Evolutionary conservation across 176 grass and related monocot species (phyloP), one percentile per base, ranked within the genome.

Genomic region (Elymus sibiricus): DNA sequence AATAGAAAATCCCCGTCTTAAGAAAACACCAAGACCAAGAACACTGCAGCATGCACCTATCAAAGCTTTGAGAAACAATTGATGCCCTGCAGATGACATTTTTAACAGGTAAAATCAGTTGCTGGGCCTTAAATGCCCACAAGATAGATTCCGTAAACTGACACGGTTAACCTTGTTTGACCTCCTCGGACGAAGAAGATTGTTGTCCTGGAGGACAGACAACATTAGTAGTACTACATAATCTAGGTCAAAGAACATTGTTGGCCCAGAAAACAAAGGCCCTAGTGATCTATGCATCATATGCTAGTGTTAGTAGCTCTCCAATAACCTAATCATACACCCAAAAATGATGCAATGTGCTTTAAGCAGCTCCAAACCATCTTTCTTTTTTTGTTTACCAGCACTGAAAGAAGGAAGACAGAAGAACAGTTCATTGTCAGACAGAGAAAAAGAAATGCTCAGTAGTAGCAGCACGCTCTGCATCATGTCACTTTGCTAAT

Each of bases 91-190:
- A 9, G 26, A 34, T 82, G 53, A 9, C 40, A 86, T 64, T 80
- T 55, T 88, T 85, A 73, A 70, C 55, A 13, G 14, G 9, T 22
- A 11, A 82, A 83, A 73, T 42, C 63, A 40, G 43, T 83, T 64
- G 75, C 78, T 83, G 55, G 56, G 74, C 79, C 34, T 65, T 91
- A 82, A 91, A 91, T 91, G 86, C 16, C 14, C 70, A 15, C 65
- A 34, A 26, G 27, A 51, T 73, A 78, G 69, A 81, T 82, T 82
- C 51, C 49, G 24, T 79, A n/a, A 21, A 60, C 62, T 81, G 77
- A 71, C 39, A 81, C 7, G 39, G 70, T 88, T 88, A 42, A 74
- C 86, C 90, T 91, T 82, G 86, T 91, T 91, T 91, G 86, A 91
- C 90, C 77, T 77, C 70, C 77, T 88, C 84, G 90, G 87, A 91